Conservation (phyloP, 1,284 basidiomycete species). For the Agaricales sp. region DNA sequence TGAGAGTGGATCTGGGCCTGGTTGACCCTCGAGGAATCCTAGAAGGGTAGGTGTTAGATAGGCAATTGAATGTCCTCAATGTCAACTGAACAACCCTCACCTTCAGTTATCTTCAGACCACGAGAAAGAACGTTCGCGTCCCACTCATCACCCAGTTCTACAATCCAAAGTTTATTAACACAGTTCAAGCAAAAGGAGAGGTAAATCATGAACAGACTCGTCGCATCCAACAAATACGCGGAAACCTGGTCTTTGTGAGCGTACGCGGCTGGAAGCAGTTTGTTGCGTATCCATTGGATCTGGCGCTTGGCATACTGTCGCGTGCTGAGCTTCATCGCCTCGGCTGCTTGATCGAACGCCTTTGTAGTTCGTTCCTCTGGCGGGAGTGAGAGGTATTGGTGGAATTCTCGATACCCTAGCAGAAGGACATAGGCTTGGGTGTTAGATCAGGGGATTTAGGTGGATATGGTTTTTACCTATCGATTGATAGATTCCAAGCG, state of each 20-base stretch:
- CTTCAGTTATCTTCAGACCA: constrained; percentile 39
- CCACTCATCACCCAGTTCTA: constrained; percentile 56
- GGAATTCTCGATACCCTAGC: constrained; percentile 94
- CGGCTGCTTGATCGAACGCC: constrained; percentile 51
- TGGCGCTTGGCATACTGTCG: constrained; percentile 90
- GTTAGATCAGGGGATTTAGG: neutral
- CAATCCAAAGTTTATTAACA: constrained; percentile 8
- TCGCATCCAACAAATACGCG: constrained; percentile 68
- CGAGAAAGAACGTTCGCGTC: constrained; percentile 36
- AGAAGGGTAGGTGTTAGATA: neutral
- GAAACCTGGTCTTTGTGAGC: constrained; percentile 35
- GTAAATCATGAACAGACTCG: constrained; percentile 33
- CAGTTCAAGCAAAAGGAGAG: neutral
- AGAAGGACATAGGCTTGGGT: constrained; percentile 5
- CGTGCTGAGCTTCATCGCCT: constrained; percentile 81
- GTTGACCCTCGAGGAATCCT: neutral
- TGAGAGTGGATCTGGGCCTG: neutral
- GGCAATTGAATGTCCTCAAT: neutral
- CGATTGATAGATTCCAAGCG: constrained; percentile 86
- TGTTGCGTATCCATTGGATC: constrained; percentile 88
- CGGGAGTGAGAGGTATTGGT: constrained; percentile 42
- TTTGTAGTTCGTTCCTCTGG: constrained; percentile 23
- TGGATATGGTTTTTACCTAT: constrained; percentile 56
- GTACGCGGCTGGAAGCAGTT: constrained; percentile 71
- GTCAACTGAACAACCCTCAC: constrained; percentile 29